Base-by-base conservation (phyloP, 2,329 filamentous ascomycete genomes). In the Apiospora marii region DNA sequence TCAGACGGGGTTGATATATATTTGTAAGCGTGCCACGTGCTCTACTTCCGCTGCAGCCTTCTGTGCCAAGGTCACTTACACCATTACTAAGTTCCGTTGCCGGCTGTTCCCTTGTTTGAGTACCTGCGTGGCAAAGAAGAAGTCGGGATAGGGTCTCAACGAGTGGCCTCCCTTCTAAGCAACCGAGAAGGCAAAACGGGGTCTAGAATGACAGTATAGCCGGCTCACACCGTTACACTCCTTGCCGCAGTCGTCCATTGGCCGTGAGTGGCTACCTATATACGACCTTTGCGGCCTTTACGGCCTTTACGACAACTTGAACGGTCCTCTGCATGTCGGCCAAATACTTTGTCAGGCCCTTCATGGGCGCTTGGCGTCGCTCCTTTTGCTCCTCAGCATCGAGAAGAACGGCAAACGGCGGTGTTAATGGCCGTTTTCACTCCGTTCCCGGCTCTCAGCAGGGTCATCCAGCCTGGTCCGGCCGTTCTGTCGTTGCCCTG, bases 401-500 rank as follows among this genome's bases (percentile, higher is more conserved):
- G 61, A 74, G 72, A 71, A 76, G 68, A 68, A 75, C 74, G 41
- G 70, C 78, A 19, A 12, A 69, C 49, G 53, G 69, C 68, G 72
- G 75, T 58, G 72, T 69, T 7, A n/a, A 72, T 48, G 74, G 70
- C 69, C 73, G 74, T 46, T 67, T 70, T 13, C 73, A 72, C 69
- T 70, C 74, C 41, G 73, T 73, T 48, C 69, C 74, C 58, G 70
- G 73, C 61, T 72, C 74, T 61, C 72, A 70, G 6, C 61, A 70
- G 37, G 74, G 71, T n/a, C 70, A 75, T n/a, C 71, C 75, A 24
- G 74, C 58, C 73, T 81, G 80, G 80, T 77, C 76, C n/a, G 75
- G 78, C n/a, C 75, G 76, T 58, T 80, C 79, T 12, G 79, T 78
- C 22, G 71, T 79, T 43, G 75, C 78, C 19, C 68, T 81, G n/a